Percentiles rank a stretch among this genome's conserved stretches.
These are phyloP conservation scores for Benincasa hispida DNA, from an alignment of 306 rosid genomes.

Conservation along the genomic window DNA sequence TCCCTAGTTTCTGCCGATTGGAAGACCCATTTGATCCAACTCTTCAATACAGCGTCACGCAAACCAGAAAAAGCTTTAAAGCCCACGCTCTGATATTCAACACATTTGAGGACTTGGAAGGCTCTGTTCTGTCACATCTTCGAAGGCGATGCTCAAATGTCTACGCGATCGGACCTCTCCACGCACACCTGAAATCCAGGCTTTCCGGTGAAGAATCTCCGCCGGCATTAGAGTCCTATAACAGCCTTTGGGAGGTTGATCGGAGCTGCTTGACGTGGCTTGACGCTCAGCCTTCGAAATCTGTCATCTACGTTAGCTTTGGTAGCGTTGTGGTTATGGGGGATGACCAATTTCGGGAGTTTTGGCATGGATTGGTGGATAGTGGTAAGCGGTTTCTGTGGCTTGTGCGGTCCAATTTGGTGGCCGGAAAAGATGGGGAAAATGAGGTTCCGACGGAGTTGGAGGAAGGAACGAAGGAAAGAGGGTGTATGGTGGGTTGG, in stretches of 20 bases:
- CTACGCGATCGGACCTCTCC: constrained; percentile 43
- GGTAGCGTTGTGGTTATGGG: constrained; percentile 17
- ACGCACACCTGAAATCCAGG: constrained; percentile 16
- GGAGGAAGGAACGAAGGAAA: constrained; percentile 18
- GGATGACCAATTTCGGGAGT: constrained; percentile 16
- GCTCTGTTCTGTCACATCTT: constrained; percentile 17
- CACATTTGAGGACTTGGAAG: constrained; percentile 55
- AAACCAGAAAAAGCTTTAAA: constrained; percentile 6
- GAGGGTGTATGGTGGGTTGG: constrained; percentile 36
- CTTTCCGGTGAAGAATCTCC: neutral
- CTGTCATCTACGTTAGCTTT: constrained; percentile 43
- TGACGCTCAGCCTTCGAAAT: constrained; percentile 21
- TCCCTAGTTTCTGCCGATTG: constrained; percentile 23
- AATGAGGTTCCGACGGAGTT: constrained; percentile 11
- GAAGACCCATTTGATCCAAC: neutral
- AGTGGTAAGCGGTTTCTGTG: constrained; percentile 36
- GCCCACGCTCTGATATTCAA: constrained; percentile 33
- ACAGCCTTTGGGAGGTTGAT: constrained; percentile 16
- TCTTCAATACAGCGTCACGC: neutral
- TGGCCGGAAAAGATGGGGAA: neutral
- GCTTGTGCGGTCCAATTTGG: constrained; percentile 27
- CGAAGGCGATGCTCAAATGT: constrained; percentile 14
- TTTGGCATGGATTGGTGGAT: constrained; percentile 43
- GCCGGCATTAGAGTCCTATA: neutral
- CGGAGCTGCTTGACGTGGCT: constrained; percentile 41